Conservation (phyloP, 495 filamentous ascomycete species). For the Pseudevernia furfuracea region DNA sequence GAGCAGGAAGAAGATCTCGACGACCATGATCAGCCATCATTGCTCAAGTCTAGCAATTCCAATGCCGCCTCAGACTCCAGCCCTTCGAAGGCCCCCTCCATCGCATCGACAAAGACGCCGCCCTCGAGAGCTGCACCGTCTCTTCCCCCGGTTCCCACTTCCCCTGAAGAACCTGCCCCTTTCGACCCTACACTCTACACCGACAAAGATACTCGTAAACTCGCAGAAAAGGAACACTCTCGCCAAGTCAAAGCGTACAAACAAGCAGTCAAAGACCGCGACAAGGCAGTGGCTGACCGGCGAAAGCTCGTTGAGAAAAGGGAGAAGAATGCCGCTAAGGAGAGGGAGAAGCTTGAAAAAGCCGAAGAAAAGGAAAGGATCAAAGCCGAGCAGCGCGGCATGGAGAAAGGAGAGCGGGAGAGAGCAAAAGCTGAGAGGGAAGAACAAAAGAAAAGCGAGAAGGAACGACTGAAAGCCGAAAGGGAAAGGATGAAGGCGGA, state of each 20-base stretch:
- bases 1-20: background rate
- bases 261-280: slow-evolving; percentile 54
- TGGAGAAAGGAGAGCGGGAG: slow-evolving; percentile 24
- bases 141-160: slow-evolving; percentile 33
- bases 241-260: slow-evolving; percentile 51
- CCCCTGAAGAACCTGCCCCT: slow-evolving; percentile 36
- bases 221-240: slow-evolving; percentile 55
- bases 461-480: slow-evolving; percentile 12
- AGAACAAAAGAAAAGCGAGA: slow-evolving; percentile 22
- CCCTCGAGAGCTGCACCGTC: background rate
- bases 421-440: slow-evolving; percentile 25
- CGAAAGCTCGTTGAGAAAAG: slow-evolving; percentile 49
- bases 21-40: background rate
- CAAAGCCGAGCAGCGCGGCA: slow-evolving; percentile 28
- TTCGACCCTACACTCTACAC: slow-evolving; percentile 45
- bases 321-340: slow-evolving; percentile 43
- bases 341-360: slow-evolving; percentile 36
- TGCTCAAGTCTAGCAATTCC: background rate
- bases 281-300: slow-evolving; percentile 52
- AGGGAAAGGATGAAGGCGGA: slow-evolving; percentile 8
- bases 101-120: background rate
- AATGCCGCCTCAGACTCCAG: background rate
- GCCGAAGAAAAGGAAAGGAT: slow-evolving; percentile 32
- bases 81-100: background rate
- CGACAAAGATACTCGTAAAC: slow-evolving; percentile 56